Conservation (phyloP, 2,329 filamentous ascomycete species). For the Botrytis paeoniae region DNA sequence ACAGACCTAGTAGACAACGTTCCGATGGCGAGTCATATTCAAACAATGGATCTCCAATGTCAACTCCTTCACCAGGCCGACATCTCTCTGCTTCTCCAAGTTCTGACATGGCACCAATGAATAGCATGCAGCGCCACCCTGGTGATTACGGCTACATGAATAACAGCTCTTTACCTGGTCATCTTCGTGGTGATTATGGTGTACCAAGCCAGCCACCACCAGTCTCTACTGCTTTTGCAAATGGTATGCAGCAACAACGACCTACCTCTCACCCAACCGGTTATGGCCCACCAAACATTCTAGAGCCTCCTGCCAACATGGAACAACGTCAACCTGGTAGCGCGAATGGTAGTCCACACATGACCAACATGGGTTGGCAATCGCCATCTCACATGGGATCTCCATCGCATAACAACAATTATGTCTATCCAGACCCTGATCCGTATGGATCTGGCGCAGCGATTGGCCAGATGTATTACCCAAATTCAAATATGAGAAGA, state of each 20-base stretch:
- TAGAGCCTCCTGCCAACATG: slow-evolving; percentile 76
- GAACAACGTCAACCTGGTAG: slow-evolving; percentile 67
- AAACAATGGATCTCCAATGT: slow-evolving; percentile 68
- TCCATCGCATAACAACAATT: slow-evolving; percentile 60
- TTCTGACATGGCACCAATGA: slow-evolving; percentile 68
- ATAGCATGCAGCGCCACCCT: slow-evolving; percentile 52
- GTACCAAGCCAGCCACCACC: slow-evolving; percentile 57
- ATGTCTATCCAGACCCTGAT: slow-evolving; percentile 82
- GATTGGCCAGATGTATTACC: slow-evolving; percentile 68
- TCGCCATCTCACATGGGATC: slow-evolving; percentile 70
- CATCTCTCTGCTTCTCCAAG: slow-evolving; percentile 76
- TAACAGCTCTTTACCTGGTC: slow-evolving; percentile 75
- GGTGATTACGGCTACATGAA: slow-evolving; percentile 73
- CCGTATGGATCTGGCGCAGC: slow-evolving; percentile 59
- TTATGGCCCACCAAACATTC: slow-evolving; percentile 67
- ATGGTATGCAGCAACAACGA: slow-evolving; percentile 46
- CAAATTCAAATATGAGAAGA: slow-evolving; percentile 64
- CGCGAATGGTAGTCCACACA: slow-evolving; percentile 81
- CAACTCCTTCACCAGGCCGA: slow-evolving; percentile 80
- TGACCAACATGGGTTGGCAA: slow-evolving; percentile 72
- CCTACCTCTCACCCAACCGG: slow-evolving; percentile 83
- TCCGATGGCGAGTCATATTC: slow-evolving; percentile 72
- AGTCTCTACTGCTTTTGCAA: slow-evolving; percentile 55
- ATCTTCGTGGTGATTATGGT: slow-evolving; percentile 66
- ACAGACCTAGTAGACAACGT: slow-evolving; percentile 50